A percentile compares a stretch with the other conserved stretches of the same genome.
phyloP scores from a whole-genome alignment of 1,284 basidiomycete species.

The Malassezia brasiliensis region DNA sequence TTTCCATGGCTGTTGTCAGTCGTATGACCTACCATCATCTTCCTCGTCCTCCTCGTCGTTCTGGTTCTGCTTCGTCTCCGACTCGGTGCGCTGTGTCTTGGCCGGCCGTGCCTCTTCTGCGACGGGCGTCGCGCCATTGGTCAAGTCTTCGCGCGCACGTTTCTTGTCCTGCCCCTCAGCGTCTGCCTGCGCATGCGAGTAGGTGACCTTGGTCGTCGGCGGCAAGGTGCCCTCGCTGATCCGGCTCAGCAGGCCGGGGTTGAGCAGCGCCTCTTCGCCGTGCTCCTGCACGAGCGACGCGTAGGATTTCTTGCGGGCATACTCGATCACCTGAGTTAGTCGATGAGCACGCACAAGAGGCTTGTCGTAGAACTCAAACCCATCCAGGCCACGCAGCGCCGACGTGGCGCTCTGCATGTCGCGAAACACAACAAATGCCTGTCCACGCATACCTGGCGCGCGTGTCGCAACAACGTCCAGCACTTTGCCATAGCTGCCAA shows the following conservation, averaged over 20 bases:
- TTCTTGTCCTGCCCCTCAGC: conserved; percentile 59
- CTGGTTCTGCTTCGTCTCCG: conserved; percentile 1
- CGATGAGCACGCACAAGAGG: conserved; percentile 60
- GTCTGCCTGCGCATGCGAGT: conserved; percentile 51
- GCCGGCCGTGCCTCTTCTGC: conserved; percentile 18
- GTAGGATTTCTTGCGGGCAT: conserved; percentile 73
- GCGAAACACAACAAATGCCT: conserved; percentile 90
- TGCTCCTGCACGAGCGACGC: conserved; percentile 55
- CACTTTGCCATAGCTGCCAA: conserved; percentile 82
- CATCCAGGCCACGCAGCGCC: conserved; percentile 78
- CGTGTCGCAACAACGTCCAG: conserved; percentile 92
- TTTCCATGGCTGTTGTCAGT: conserved; percentile 60
- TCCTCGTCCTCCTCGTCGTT: conserved; percentile 53
- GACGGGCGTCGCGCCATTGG: not conserved
- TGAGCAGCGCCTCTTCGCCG: conserved; percentile 29
- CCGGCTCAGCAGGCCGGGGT: conserved; percentile 19
- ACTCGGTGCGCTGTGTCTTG: conserved; percentile 19
- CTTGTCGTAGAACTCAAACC: conserved; percentile 86
- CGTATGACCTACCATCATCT: conserved; percentile 7
- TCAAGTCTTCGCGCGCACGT: conserved; percentile 55
- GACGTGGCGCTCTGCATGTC: conserved; percentile 78
- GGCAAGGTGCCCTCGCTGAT: conserved; percentile 20
- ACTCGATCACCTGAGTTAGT: conserved; percentile 55
- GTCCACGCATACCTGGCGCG: conserved; percentile 74
- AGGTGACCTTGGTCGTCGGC: conserved; percentile 27